Base-by-base conservation (phyloP, 1,284 basidiomycete genomes). In the Ceratobasidium sp. region DNA sequence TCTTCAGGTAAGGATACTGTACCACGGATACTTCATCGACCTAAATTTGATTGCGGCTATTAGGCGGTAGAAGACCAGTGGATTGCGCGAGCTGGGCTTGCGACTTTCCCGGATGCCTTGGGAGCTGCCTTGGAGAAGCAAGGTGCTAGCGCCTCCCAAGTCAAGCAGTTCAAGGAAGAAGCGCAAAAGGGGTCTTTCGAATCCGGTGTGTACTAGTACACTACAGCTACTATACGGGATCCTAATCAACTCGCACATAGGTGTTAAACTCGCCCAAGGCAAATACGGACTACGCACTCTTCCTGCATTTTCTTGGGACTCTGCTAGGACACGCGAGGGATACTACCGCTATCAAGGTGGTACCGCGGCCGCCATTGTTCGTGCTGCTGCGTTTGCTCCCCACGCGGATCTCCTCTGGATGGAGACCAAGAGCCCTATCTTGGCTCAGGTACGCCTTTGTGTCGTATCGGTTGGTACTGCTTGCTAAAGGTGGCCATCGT, bases 391-490 rank as follows among this genome's bases (percentile, higher is more conserved):
- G 45, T 99, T 96, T 82, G 96, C 96, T 28, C 96, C 95, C 1
- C 95, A 97, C 84, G 92, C 95, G 51, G 97, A 98, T 84, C 85
- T 96, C 73, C 83, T 97, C 79, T 96, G 96, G 96, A 97, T 98
- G 96, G 97, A 99, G 89, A 99, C 98, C 78, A 97, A 97, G 88
- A 93, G 90, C 82, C 97, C 97, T n/a, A 97, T 98, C 84, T 87
- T 97, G 65, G 86, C 91, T 0, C 97, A 99, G 86, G 71, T 75
- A 45, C 31, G 47, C n/a, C 23, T 61, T 51, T 63, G 3, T 23
- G 4, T 11, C 20, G 5, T 26, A 11, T n/a, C 37, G 13, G 23
- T 33, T 15, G 20, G 31, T 8, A 11, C 3, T 8, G n/a, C 23
- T 23, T 51, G 26, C 42, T 74, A n/a, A 33, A 1, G 10, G 33